Percentiles rank a stretch among this genome's conserved stretches.
These are phyloP conservation scores for Trichoderma afroharzianum DNA, from an alignment of 2,329 filamentous ascomycete species.

Conservation along the genomic window DNA sequence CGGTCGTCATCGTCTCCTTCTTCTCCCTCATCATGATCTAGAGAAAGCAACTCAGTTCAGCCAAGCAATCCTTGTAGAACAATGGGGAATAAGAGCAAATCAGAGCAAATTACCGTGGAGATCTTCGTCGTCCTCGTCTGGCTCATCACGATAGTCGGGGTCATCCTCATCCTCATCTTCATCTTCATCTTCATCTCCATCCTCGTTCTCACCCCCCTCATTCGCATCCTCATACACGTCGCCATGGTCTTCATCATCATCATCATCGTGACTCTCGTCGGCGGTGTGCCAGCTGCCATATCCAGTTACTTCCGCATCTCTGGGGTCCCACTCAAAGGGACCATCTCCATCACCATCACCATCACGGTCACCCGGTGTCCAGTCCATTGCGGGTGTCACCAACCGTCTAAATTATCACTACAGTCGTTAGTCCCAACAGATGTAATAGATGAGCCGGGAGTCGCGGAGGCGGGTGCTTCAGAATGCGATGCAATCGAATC, in stretches of 20 bases:
- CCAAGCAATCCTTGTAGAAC: neutral
- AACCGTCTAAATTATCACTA: neutral
- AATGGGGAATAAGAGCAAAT: neutral
- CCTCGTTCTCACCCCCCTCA: slow-evolving; percentile 7
- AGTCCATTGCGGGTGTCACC: neutral
- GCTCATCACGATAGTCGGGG: slow-evolving; percentile 24
- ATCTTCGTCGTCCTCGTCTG: slow-evolving; percentile 23
- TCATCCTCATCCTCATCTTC: slow-evolving; percentile 21
- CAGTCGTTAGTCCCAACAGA: neutral
- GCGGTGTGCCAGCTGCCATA: neutral
- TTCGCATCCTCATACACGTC: slow-evolving; percentile 14
- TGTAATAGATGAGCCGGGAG: neutral
- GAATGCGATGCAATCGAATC: neutral
- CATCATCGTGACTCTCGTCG: slow-evolving; percentile 6
- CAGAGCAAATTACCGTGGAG: slow-evolving; percentile 20
- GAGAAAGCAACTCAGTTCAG: neutral
- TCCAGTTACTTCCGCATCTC: neutral
- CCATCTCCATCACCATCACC: neutral
- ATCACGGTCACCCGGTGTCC: neutral
- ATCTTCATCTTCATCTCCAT: neutral
- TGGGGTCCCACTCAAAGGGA: neutral
- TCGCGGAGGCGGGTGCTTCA: neutral
- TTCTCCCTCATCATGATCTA: slow-evolving; percentile 22
- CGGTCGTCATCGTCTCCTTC: slow-evolving; percentile 12
- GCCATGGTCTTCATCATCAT: neutral